Evolutionary conservation across 805 yeast genomes (phyloP), one percentile per base, ranked within the genome.

Genomic region (Suhomyces canberraensis): DNA sequence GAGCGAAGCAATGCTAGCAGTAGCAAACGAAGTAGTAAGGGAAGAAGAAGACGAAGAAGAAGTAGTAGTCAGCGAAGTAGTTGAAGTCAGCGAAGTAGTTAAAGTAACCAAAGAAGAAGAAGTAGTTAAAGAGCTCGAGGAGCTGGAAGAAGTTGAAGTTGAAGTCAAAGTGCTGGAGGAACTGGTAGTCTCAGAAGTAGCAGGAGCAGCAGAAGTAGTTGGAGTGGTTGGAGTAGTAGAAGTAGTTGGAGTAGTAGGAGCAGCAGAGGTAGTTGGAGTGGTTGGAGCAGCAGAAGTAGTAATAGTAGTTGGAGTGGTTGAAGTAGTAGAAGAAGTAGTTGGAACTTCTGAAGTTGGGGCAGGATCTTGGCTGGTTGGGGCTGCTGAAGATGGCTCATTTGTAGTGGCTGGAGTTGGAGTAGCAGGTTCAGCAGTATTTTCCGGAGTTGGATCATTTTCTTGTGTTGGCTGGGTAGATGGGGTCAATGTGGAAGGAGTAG

Each of bases 171-270:
- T 20, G 22, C 8, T 20, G 9, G 8, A 7, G 9, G 9, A 7
- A 9, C 22, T 20, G 9, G 22, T 7, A 9, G 22, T 20, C 9
- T 20, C 8, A 9, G 22, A 20, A 7, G 7, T 9, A 20, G 22
- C 8, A 20, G 22, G 9, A 20, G 8, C 9, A 9, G 8, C 9
- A 9, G 22, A 20, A 9, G 7, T 7, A 7, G 22, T 7, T 15
- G 48, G 22, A 30, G 51, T 42, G 21, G 54, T 31, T 5, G 50
- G 15, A 11, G 28, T 36, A 6, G 62, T 48, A 36, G 71, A 61
- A 28, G 50, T 47, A 37, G 60, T 56, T 31, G 59, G 22, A 7
- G 7, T 50, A 21, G 63, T 48, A n/a, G 50, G 37, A 29, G 58
- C 43, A 18, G 54, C 40, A 29, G 36, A 39, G 24, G 25, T 35